Evolutionary conservation across 1,139 yeast species (phyloP).

Genomic region (Scheffersomyces stambukii): DNA sequence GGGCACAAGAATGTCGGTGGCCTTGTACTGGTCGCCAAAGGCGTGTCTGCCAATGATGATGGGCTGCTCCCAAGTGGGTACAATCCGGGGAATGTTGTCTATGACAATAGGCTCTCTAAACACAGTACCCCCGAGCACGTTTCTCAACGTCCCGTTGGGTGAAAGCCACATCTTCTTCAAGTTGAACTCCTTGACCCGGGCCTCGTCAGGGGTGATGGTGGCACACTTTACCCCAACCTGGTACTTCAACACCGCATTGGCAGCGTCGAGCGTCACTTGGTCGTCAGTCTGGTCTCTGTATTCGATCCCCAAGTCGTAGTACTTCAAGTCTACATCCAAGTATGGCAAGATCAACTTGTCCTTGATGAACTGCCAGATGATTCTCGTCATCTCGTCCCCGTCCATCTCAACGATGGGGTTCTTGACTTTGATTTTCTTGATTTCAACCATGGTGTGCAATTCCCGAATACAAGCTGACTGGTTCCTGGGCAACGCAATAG

Average conservation of each 20-base stretch:
- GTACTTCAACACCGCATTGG: constrained; percentile 81
- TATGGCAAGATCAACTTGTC: constrained; percentile 79
- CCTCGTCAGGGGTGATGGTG: constrained; percentile 97
- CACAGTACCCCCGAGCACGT: constrained; percentile 92
- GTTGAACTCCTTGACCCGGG: constrained; percentile 82
- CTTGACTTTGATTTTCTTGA: constrained; percentile 66
- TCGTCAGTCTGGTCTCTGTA: constrained; percentile 86
- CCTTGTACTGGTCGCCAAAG: constrained; percentile 94
- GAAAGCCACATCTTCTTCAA: constrained; percentile 96
- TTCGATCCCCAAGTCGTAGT: constrained; percentile 85
- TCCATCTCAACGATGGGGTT: constrained; percentile 93
- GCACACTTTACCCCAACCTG: constrained; percentile 97
- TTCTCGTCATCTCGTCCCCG: constrained; percentile 95
- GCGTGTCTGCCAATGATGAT: constrained; percentile 97
- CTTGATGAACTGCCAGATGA: constrained; percentile 85
- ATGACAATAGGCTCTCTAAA: constrained; percentile 96
- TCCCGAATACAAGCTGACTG: too few relatives aligned
- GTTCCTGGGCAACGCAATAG: not conserved
- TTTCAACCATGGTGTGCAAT: constrained; percentile 9
- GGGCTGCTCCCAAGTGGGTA: constrained; percentile 93
- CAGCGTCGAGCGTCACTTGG: constrained; percentile 84
- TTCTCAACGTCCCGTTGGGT: constrained; percentile 95
- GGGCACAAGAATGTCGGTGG: constrained; percentile 78
- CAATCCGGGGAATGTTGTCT: constrained; percentile 81
- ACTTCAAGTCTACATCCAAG: constrained; percentile 82